These are phyloP conservation scores for Ceratobasidium sp. DNA, from an alignment of 1,284 basidiomycete genomes.

Conservation along the genomic window DNA sequence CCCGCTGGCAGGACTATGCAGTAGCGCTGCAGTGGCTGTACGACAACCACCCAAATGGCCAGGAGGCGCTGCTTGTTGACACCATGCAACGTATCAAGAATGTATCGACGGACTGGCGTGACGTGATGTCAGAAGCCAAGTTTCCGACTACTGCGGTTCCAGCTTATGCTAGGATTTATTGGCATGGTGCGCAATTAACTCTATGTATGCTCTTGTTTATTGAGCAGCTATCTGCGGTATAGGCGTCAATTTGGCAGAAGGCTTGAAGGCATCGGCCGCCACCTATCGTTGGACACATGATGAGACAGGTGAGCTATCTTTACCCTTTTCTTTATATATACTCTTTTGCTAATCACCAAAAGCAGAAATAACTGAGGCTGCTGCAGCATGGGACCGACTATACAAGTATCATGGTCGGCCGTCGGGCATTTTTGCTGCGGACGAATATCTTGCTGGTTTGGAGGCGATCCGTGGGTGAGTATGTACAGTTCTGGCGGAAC, in stretches of 20 bases:
- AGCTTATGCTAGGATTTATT: constrained; percentile 14
- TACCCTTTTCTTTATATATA: not conserved
- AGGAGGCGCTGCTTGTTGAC: constrained; percentile 18
- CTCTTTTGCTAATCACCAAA: not conserved
- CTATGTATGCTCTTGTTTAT: not conserved
- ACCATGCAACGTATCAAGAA: constrained; percentile 38
- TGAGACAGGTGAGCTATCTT: constrained; percentile 58
- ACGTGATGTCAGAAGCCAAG: constrained; percentile 24
- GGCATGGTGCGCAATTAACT: constrained; percentile 17
- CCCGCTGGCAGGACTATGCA: constrained; percentile 32
- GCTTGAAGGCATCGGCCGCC: constrained; percentile 65
- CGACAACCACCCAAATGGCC: constrained; percentile 16
- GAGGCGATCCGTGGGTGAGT: constrained; percentile 64
- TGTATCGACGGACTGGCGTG: constrained; percentile 4
- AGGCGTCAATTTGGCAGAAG: constrained; percentile 66
- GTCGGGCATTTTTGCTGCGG: constrained; percentile 67
- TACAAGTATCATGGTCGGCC: constrained; percentile 71
- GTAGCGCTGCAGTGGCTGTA: constrained; percentile 37
- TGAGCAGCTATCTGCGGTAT: not conserved
- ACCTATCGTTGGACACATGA: constrained; percentile 69
- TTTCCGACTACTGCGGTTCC: constrained; percentile 24
- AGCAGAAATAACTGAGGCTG: constrained; percentile 63
- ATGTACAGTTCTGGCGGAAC: not conserved
- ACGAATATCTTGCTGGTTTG: constrained; percentile 67
- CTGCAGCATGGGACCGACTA: constrained; percentile 65